Conservation (phyloP, 1,284 basidiomycete species). For the Neotropicomus parvogracilis region DNA sequence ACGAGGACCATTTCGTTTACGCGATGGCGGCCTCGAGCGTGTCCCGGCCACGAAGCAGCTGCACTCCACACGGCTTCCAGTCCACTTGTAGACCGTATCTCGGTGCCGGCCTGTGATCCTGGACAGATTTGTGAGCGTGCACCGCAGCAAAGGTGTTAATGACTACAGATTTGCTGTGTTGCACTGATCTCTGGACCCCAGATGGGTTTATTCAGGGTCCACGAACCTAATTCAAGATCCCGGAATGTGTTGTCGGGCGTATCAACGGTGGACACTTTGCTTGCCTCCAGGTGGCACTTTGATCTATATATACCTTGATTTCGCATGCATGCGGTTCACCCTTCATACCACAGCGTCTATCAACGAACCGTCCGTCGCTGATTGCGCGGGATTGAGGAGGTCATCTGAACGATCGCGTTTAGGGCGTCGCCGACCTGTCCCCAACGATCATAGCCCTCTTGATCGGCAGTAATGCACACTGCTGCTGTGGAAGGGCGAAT, state of each 20-base stretch:
- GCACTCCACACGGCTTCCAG: constrained; percentile 9
- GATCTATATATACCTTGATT: constrained; percentile 14
- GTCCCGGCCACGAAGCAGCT: constrained; percentile 5
- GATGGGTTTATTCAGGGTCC: constrained; percentile 12
- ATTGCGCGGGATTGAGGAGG: constrained; percentile 22
- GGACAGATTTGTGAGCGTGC: constrained; percentile 11
- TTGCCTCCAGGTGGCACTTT: constrained; percentile 13
- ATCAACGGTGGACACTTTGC: constrained; percentile 6
- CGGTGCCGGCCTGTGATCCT: constrained; percentile 26
- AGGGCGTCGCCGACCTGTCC: constrained; percentile 29
- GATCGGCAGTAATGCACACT: constrained; percentile 28
- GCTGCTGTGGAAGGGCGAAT: constrained; percentile 12
- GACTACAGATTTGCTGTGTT: constrained; percentile 13
- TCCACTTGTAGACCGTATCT: constrained; percentile 16
- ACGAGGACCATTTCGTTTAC: constrained; percentile 19
- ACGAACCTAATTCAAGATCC: constrained; percentile 8
- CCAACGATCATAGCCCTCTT: constrained; percentile 22
- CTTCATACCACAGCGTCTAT: constrained; percentile 19
- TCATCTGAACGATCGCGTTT: constrained; percentile 18
- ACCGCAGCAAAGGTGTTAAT: constrained; percentile 17
- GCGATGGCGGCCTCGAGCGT: constrained; percentile 16
- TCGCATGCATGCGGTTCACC: constrained; percentile 12
- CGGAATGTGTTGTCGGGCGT: constrained; percentile 9
- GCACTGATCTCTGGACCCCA: constrained; percentile 15
- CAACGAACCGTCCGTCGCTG: constrained; percentile 16